phyloP scores from a whole-genome alignment of 305 asterid genomes.

The Fraxinus paxiana region DNA sequence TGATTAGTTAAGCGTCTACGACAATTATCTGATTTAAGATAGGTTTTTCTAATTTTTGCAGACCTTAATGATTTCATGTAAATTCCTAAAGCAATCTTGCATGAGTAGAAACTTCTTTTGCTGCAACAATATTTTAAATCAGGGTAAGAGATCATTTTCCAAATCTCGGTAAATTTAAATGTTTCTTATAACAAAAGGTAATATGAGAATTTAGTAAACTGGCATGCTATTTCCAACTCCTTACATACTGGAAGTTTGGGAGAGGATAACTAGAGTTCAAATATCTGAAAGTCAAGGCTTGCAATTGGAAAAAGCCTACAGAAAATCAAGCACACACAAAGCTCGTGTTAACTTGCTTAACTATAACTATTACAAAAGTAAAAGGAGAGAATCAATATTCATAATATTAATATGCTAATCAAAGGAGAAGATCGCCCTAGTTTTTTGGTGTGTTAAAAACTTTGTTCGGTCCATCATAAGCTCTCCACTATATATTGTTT shows the following conservation, averaged over 20 bases:
- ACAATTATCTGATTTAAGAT: neutral
- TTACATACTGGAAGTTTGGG: neutral
- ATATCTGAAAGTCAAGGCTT: neutral
- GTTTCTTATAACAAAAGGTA: neutral
- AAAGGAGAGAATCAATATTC: neutral
- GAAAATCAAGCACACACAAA: neutral
- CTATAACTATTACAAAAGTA: neutral
- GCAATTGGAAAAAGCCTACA: neutral
- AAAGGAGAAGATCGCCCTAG: neutral
- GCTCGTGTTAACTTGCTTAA: neutral
- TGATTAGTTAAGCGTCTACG: neutral
- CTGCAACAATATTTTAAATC: neutral
- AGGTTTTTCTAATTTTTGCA: neutral
- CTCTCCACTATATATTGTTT: neutral
- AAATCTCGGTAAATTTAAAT: neutral
- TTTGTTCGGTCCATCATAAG: neutral
- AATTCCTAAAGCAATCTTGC: neutral
- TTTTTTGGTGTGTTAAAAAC: neutral
- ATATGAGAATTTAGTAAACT: neutral
- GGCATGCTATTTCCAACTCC: neutral
- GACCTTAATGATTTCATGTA: neutral
- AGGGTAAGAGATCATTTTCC: neutral
- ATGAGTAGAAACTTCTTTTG: neutral
- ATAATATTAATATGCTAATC: neutral
- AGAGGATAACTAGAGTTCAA: neutral